These are phyloP conservation scores for Hypoxylon sp. DNA, from an alignment of 2,329 filamentous ascomycete species.

Conservation along the genomic window DNA sequence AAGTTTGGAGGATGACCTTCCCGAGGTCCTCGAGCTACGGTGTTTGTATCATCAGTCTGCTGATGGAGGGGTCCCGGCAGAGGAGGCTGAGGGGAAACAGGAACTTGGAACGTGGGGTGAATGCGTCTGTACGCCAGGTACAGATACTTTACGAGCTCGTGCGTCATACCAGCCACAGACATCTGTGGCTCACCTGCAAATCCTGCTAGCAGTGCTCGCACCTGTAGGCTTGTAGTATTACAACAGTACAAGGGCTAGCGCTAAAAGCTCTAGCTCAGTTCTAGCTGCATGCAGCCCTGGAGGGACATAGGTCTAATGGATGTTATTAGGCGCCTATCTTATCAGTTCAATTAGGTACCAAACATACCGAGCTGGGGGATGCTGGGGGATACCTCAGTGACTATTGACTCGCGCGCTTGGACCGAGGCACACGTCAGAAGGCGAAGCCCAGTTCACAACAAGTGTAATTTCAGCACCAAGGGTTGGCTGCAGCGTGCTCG, in stretches of 20 bases:
- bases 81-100: constrained; percentile 29
- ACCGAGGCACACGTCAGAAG: constrained; percentile 53
- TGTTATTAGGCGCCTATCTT: constrained; percentile 38
- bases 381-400: neutral
- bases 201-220: neutral
- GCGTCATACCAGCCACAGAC: constrained; percentile 50
- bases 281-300: constrained; percentile 14
- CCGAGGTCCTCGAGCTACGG: constrained; percentile 27
- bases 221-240: no score
- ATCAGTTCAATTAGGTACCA: constrained; percentile 33
- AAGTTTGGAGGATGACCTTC: constrained; percentile 28
- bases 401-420: constrained; percentile 46
- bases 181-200: constrained; percentile 15
- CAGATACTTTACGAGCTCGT: constrained; percentile 22
- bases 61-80: constrained; percentile 39
- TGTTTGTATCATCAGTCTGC: constrained; percentile 27
- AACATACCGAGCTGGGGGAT: neutral
- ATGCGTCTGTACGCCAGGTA: neutral
- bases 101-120: constrained; percentile 39
- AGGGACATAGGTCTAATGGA: neutral
- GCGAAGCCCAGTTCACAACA: neutral
- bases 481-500: constrained; percentile 26
- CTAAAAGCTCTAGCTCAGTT: constrained; percentile 14
- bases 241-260: no score
- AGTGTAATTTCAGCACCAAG: constrained; percentile 22